Evolutionary conservation across 257 asterid genomes (phyloP).

Genomic region (Galeopsis tetrahit): DNA sequence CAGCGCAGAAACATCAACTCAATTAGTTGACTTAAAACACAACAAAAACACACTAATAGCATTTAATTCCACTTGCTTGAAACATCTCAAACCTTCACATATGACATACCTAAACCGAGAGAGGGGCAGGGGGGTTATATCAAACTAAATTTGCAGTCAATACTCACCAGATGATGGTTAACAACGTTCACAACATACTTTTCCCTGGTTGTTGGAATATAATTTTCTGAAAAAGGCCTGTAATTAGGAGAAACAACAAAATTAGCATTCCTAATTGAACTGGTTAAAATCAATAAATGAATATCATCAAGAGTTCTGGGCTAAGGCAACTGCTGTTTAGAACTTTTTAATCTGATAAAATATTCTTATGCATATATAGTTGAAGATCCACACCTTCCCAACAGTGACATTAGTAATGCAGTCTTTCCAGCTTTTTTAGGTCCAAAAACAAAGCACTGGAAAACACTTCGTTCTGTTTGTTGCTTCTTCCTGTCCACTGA

Average conservation of each 20-base stretch:
- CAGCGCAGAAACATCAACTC: conserved; percentile 6
- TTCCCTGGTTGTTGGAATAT: conserved; percentile 57
- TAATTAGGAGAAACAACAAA: conserved; percentile 34
- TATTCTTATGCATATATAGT: conserved; percentile 22
- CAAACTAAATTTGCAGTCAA: conserved; percentile 21
- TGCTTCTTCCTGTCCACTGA: conserved; percentile 75
- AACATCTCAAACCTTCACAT: conserved; percentile 25
- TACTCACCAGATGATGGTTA: conserved; percentile 73
- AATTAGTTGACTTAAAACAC: conserved; percentile 10
- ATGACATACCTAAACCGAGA: conserved; percentile 16
- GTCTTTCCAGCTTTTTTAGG: conserved; percentile 91
- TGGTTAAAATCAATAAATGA: conserved; percentile 1
- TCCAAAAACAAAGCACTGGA: conserved; percentile 93
- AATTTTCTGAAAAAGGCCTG: conserved; percentile 89
- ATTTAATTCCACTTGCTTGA: conserved; percentile 18
- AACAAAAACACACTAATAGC: conserved; percentile 19
- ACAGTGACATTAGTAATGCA: conserved; percentile 67
- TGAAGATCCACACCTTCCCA: conserved; percentile 71
- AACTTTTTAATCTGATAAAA: conserved; percentile 23
- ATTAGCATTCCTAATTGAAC: conserved; percentile 29
- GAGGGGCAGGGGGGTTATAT: neutral
- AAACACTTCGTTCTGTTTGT: conserved; percentile 75
- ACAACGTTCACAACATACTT: conserved; percentile 74
- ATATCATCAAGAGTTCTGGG: conserved; percentile 15
- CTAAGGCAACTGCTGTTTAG: neutral